phyloP scores from a whole-genome alignment of 129 eudicot species.

The Cynara cardunculus region DNA sequence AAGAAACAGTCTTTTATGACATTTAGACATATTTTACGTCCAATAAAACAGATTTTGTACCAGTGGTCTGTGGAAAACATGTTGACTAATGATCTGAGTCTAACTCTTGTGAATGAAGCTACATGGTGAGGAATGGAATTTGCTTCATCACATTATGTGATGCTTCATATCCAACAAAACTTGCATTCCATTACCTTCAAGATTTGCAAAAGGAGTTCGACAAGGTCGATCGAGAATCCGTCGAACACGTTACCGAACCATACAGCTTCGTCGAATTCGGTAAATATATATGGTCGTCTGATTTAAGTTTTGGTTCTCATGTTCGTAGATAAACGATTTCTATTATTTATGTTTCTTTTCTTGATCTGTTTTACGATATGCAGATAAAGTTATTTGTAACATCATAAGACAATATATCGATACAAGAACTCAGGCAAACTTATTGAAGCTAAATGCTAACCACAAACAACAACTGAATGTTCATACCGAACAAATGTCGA shows the following conservation, averaged over 20 bases:
- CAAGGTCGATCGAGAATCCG: slow-evolving; percentile 28
- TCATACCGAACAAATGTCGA: slow-evolving; percentile 35
- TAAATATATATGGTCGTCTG: not conserved
- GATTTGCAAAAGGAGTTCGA: slow-evolving; percentile 49
- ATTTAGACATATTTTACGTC: too few species aligned
- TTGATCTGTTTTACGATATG: not conserved
- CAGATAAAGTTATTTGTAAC: slow-evolving; percentile 46
- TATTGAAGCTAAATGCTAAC: slow-evolving; percentile 47
- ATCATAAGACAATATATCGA: slow-evolving; percentile 45
- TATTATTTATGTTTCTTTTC: not conserved
- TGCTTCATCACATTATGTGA: slow-evolving; percentile 55
- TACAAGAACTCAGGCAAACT: slow-evolving; percentile 58
- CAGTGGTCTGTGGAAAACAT: too few species aligned
- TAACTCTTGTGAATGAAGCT: slow-evolving; percentile 29
- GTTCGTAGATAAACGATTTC: not conserved
- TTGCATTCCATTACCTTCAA: slow-evolving; percentile 47
- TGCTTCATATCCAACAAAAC: slow-evolving; percentile 51
- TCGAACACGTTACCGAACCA: slow-evolving; percentile 28
- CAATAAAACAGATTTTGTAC: too few species aligned
- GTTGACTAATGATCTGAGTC: not conserved
- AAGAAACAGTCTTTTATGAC: too few species aligned
- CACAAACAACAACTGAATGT: slow-evolving; percentile 26
- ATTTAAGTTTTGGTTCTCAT: not conserved
- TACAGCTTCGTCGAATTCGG: slow-evolving; percentile 44
- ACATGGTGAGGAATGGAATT: slow-evolving; percentile 48